Evolutionary conservation across 73 alveolate genomes (phyloP).

Genomic region (Paramecium primaurelia): DNA sequence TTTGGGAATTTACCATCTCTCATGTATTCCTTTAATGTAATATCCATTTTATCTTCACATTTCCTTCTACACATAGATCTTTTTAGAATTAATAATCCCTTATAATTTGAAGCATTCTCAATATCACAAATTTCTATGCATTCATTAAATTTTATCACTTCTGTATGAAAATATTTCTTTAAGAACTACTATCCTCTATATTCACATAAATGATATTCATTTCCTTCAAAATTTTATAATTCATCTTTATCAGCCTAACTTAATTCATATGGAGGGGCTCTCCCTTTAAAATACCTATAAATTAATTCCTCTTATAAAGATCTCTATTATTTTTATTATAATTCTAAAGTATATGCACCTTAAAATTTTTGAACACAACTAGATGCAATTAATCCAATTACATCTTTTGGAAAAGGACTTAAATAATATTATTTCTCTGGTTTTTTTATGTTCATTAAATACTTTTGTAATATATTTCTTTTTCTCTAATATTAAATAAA

Average conservation of each 20-base stretch:
- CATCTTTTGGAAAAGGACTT: conserved; percentile 18
- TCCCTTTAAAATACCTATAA: neutral
- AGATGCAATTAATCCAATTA: neutral
- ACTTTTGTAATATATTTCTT: neutral
- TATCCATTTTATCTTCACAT: neutral
- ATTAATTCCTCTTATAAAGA: neutral
- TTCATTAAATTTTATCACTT: neutral
- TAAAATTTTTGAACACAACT: neutral
- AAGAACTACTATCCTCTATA: neutral
- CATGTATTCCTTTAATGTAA: neutral
- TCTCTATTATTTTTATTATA: neutral
- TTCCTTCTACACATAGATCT: neutral
- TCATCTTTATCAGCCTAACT: neutral
- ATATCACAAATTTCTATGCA: neutral
- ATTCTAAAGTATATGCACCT: neutral
- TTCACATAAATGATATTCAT: neutral
- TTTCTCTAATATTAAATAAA: too few species aligned
- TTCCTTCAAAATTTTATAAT: neutral
- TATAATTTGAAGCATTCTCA: neutral
- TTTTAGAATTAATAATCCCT: neutral
- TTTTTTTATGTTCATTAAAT: neutral
- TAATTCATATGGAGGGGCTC: neutral
- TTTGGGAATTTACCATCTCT: conserved; percentile 1
- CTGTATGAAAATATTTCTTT: neutral
- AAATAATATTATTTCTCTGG: neutral